Conservation (phyloP, 345 rosid species). For the Camelina hispida region DNA sequence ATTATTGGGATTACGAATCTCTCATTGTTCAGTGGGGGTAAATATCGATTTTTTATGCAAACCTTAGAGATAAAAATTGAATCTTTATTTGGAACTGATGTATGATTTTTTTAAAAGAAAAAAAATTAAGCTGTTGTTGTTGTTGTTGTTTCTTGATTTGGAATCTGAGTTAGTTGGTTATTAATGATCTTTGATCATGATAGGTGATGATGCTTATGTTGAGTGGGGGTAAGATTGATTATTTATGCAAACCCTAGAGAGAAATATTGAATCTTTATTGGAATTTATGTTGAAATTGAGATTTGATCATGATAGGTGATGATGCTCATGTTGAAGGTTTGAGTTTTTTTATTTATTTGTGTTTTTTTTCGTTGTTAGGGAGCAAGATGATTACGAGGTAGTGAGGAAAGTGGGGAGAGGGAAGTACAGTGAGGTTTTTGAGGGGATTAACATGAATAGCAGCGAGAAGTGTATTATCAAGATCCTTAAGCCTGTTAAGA, state of each 20-base stretch:
- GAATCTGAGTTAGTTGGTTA: no score
- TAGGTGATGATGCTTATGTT: constrained; percentile 20
- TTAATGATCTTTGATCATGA: background rate
- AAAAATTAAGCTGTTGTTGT: no score
- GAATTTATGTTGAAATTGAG: constrained; percentile 2
- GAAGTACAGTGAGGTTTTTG: constrained; percentile 88
- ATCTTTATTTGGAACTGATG: constrained; percentile 1
- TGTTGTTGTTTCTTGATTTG: no score
- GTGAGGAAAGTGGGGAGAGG: constrained; percentile 89
- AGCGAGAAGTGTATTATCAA: constrained; percentile 76
- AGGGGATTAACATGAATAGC: constrained; percentile 74
- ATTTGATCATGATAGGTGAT: background rate
- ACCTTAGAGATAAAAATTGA: constrained; percentile 6
- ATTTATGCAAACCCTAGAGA: no score
- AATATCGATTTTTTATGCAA: constrained; percentile 39
- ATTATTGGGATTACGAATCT: constrained; percentile 94
- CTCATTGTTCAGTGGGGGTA: constrained; percentile 92
- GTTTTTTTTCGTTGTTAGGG: constrained; percentile 45
- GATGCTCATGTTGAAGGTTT: constrained; percentile 12
- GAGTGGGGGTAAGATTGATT: no score
- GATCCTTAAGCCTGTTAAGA: constrained; percentile 94
- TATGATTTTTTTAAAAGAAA: background rate
- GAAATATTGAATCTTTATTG: background rate
- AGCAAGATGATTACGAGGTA: constrained; percentile 90
- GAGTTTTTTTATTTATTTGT: constrained; percentile 27